Evolutionary conservation across 352 stramenopile species (phyloP), one percentile per base, ranked within the genome.

Genomic region (Globisporangium mamillatum): DNA sequence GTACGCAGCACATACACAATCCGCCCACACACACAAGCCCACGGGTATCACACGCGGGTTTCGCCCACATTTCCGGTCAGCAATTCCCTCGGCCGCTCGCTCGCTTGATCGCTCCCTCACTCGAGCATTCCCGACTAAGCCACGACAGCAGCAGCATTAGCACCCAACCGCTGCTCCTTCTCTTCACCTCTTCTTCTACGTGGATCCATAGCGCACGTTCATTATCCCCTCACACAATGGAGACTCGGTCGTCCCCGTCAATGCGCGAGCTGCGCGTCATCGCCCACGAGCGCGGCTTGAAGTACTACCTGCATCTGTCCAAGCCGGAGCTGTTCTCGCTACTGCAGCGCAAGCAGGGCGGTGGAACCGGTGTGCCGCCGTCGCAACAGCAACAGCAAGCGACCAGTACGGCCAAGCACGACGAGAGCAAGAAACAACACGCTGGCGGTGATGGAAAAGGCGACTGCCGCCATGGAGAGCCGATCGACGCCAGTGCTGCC

Each of bases 271-370:
- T 95, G 65, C 87, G 78, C 68, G 75, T 67, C 18, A 60, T 93
- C 63, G 87, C 87, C 27, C 78, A 80, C 69, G 82, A 91, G 61
- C 85, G 86, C 63, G 87, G 87, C 1, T 78, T 95, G 65, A 93
- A 95, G 77, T 91, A 93, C 75, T 95, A 90, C 74, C 66, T 81
- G 67, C 87, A 93, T 64, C 66, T 95, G 50, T 92, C 84, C 52
- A 95, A 95, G 67, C 84, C 81, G 25, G 81, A 95, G 71, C 75
- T 95, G 29, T 90, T 89, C 67, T 80, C 84, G 65, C 75, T 93
- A 27, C 67, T 95, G 61, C 85, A 92, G 66, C 83, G 83, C 55
- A 91, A 92, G 61, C 80, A 89, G 75, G 82, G 85, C 58, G 85
- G 85, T 24, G 85, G 81, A 6, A 72, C 72, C 4, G 38, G 64